Evolutionary conservation across 2,329 filamentous ascomycete genomes (phyloP).

Genomic region (Fusarium coffeatum): DNA sequence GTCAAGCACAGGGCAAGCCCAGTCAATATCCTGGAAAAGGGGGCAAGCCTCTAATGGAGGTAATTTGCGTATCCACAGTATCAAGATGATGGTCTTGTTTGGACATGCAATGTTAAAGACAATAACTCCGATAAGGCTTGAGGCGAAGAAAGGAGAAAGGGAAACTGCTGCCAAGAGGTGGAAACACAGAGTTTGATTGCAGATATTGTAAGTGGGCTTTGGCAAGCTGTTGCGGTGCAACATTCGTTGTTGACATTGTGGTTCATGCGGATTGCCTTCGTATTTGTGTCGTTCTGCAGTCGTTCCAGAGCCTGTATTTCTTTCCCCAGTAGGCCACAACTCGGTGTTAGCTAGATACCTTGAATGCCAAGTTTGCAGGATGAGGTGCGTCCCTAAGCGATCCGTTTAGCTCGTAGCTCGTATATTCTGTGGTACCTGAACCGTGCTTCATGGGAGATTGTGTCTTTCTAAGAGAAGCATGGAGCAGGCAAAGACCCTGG

Average conservation of each 20-base stretch:
- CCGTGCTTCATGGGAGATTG: constrained; percentile 18
- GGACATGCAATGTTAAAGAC: constrained; percentile 17
- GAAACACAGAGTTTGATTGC: constrained; percentile 31
- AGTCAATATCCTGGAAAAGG: constrained; percentile 40
- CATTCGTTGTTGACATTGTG: constrained; percentile 1
- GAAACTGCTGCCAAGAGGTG: constrained; percentile 15
- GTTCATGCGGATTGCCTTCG: constrained; percentile 2
- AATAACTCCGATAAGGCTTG: constrained; percentile 10
- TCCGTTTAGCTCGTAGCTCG: constrained; percentile 17
- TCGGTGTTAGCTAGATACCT: constrained; percentile 2
- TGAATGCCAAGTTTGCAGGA: constrained; percentile 8
- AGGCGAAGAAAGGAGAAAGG: constrained; percentile 16
- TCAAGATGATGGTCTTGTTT: constrained; percentile 41
- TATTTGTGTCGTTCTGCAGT: neutral
- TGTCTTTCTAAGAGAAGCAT: constrained; percentile 19
- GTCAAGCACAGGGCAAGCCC: constrained; percentile 31
- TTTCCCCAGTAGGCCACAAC: neutral
- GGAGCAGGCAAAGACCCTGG: constrained; percentile 33
- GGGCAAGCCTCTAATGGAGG: constrained; percentile 39
- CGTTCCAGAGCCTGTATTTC: neutral
- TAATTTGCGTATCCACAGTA: constrained; percentile 46
- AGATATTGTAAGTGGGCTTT: constrained; percentile 24
- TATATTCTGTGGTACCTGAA: constrained; percentile 26
- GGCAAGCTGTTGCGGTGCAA: constrained; percentile 21
- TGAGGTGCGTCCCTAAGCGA: constrained; percentile 27